Base-by-base conservation (phyloP, 768 basidiomycete species). In the Pleurotus citrinopileatus region DNA sequence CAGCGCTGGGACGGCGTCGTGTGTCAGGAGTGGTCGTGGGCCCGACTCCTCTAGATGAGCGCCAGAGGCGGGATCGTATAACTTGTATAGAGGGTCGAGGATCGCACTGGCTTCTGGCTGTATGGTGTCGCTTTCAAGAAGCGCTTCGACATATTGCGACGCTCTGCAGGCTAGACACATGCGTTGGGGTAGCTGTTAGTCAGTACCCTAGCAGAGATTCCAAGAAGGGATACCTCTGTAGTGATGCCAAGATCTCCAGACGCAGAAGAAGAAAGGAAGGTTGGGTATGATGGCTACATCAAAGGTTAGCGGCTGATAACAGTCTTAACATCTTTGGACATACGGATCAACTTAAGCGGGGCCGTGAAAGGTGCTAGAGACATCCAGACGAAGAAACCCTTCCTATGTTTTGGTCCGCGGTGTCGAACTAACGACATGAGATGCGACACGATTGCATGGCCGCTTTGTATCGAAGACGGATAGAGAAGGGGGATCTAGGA, bases 241-340 rank as follows among this genome's bases (percentile, higher is more conserved):
- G 67, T 93, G 90, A 36, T 84, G 86, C 89, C 89, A 93, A 38
- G 88, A 84, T 40, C 90, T 77, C 90, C 90, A 93, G 8, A 76
- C 80, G 60, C 88, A 91, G 68, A 89, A 93, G 73, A 93, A 90
- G 65, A 93, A 86, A 0, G 90, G 90, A 19, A 93, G 67, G 65
- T 93, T 93, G 26, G 90, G 91, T 68, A 92, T 82, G 40, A 92
- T 64, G 22, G 90, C 90, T 92, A 23, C 23, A 13, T 28, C 34
- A 46, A 22, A 51, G 43, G 27, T 23, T 40, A 42, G 12, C 6
- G 17, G n/a, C n/a, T n/a, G n/a, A n/a, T n/a, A 7, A 34, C 37
- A n/a, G 27, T 38, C 25, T 10, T 54, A 23, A 48, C 4, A 22
- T 8, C 42, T 9, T 15, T 34, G 6, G 29, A 71, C 90, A 53